Conservation (phyloP, 352 stramenopile species). For the Globisporangium emineosum region DNA sequence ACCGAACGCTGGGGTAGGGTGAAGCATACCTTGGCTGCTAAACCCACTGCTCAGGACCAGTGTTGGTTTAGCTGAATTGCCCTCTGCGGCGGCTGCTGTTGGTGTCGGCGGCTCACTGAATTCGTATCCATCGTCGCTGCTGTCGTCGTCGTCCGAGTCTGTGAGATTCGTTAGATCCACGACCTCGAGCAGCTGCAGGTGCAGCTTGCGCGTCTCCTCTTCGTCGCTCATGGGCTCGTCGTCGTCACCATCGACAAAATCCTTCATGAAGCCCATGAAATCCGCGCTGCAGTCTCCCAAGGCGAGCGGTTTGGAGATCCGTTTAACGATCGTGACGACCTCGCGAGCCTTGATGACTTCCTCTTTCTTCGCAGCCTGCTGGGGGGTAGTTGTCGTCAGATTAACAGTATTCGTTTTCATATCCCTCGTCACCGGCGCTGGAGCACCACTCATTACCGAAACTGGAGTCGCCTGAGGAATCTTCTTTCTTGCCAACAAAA, state of each 20-base stretch:
- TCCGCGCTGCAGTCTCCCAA: constrained; percentile 39
- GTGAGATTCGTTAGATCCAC: constrained; percentile 64
- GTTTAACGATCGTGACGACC: background rate
- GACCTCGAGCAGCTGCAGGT: constrained; percentile 44
- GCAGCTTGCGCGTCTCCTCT: constrained; percentile 31
- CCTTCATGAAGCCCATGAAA: constrained; percentile 48
- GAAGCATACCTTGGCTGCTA: background rate
- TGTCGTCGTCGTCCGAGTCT: constrained; percentile 47
- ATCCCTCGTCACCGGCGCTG: background rate
- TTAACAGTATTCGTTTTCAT: background rate
- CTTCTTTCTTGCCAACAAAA: constrained; percentile 32
- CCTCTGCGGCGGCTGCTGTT: background rate
- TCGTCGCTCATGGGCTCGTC: constrained; percentile 33
- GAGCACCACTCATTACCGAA: background rate
- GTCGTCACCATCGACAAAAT: constrained; percentile 35
- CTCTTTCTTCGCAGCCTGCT: constrained; percentile 12
- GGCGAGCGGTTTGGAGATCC: constrained; percentile 13
- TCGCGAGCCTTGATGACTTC: constrained; percentile 7
- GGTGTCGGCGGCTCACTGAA: constrained; percentile 3
- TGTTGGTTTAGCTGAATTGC: background rate
- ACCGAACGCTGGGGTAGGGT: background rate
- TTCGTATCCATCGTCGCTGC: constrained; percentile 28
- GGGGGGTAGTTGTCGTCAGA: too few relatives aligned
- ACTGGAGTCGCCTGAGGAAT: background rate
- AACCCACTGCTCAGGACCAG: constrained; percentile 4